Evolutionary conservation across 345 rosid species (phyloP).

Genomic region (Psidium guajava): DNA sequence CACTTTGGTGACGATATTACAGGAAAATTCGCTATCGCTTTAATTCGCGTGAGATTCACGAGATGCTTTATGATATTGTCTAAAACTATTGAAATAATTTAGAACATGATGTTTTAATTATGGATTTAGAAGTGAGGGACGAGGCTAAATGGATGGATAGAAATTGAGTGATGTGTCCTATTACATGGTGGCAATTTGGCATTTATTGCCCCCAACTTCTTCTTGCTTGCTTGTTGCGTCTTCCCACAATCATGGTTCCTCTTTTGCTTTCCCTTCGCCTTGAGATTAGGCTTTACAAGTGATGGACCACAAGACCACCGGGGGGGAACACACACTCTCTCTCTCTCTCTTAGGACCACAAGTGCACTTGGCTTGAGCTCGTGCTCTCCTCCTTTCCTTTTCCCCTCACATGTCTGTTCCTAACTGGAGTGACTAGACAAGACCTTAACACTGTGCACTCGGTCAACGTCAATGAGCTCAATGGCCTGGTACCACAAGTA

Average conservation of each 20-base stretch:
- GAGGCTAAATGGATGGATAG: not conserved
- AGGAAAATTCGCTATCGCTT: not conserved
- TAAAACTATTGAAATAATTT: not conserved
- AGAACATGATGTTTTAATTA: not conserved
- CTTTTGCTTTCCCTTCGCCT: not conserved
- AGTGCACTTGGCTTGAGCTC: not conserved
- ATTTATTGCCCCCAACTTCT: not conserved
- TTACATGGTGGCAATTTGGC: not conserved
- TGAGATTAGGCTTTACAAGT: not conserved
- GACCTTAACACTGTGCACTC: not conserved
- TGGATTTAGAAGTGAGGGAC: not conserved
- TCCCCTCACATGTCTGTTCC: not conserved
- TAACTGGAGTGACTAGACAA: not conserved
- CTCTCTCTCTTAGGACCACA: not conserved
- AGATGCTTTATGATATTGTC: not conserved
- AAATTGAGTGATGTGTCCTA: not conserved
- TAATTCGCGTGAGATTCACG: not conserved
- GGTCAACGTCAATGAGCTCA: not conserved
- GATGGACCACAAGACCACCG: not conserved
- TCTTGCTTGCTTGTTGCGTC: not conserved
- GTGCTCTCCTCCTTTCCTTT: not conserved
- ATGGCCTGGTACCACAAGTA: not conserved
- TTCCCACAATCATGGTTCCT: not conserved
- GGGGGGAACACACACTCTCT: not conserved
- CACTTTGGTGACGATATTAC: not conserved